phyloP scores from a whole-genome alignment of 331 rosid species.

The Saraca asoca region DNA sequence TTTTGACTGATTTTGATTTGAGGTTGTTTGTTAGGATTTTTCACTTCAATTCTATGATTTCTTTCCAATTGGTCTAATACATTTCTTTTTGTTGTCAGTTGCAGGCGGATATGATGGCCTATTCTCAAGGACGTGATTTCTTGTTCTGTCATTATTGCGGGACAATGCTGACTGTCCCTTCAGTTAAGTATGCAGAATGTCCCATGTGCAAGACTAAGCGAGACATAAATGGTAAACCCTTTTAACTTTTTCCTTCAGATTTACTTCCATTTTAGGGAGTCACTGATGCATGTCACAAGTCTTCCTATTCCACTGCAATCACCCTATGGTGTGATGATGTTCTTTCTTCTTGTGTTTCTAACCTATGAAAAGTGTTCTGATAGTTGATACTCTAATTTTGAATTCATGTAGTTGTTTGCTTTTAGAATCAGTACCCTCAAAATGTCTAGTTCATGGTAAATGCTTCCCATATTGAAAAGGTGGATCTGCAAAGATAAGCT shows the following conservation, averaged over 20 bases:
- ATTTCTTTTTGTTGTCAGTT: not conserved
- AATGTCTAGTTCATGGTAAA: not conserved
- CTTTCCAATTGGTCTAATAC: too few species aligned
- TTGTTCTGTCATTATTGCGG: constrained; percentile 43
- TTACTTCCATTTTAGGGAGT: not conserved
- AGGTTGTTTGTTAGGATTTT: too few species aligned
- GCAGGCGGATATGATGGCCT: constrained; percentile 28
- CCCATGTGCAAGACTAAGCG: constrained; percentile 36
- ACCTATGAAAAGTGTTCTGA: not conserved
- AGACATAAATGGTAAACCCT: constrained; percentile 15
- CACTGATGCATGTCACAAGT: too few species aligned
- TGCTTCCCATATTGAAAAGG: not conserved
- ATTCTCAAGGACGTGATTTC: constrained; percentile 44
- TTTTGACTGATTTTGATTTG: too few species aligned
- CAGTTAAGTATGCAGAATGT: constrained; percentile 28
- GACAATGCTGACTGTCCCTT: constrained; percentile 35
- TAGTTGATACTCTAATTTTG: too few species aligned
- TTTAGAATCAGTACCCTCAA: not conserved
- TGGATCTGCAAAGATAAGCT: not conserved
- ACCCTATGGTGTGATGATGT: too few species aligned
- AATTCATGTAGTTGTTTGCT: not conserved
- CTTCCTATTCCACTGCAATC: too few species aligned
- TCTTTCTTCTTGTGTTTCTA: not conserved
- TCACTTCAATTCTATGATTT: too few species aligned
- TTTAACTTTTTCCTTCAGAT: not conserved